phyloP scores from a whole-genome alignment of 2,329 filamentous ascomycete species.

The Tolypocladium album region DNA sequence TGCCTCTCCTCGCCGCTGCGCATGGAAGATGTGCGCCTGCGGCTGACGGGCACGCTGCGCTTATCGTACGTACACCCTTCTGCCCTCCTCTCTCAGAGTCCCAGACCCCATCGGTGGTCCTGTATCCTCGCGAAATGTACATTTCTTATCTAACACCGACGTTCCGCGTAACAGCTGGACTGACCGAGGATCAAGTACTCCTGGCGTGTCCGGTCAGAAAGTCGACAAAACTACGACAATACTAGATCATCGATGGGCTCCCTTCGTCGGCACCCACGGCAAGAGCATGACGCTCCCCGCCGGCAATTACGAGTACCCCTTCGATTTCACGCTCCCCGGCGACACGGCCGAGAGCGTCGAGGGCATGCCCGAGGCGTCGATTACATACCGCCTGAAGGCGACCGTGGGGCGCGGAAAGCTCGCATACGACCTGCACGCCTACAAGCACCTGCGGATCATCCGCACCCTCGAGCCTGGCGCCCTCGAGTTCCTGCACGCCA shows the following conservation, averaged over 20 bases:
- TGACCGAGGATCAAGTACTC: conserved; percentile 41
- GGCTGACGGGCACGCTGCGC: conserved; percentile 59
- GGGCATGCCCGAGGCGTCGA: conserved; percentile 73
- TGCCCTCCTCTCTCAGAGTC: background rate
- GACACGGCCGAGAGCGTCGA: conserved; percentile 78
- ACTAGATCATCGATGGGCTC: conserved; percentile 58
- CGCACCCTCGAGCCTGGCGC: conserved; percentile 67
- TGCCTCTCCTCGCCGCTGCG: conserved; percentile 59
- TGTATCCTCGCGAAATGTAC: background rate
- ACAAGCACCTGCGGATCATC: conserved; percentile 69
- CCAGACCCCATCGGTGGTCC: background rate
- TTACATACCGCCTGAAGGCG: conserved; percentile 86
- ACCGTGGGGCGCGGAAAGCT: conserved; percentile 81
- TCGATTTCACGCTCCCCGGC: conserved; percentile 63
- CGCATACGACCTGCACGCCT: conserved; percentile 72
- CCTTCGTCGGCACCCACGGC: conserved; percentile 49
- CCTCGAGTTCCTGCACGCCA: conserved; percentile 71
- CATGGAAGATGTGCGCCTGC: conserved; percentile 63
- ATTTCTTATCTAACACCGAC: conserved; percentile 2
- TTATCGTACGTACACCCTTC: conserved; percentile 40
- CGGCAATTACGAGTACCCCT: conserved; percentile 78
- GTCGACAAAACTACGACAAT: conserved; percentile 50
- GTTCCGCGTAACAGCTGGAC: conserved; percentile 30
- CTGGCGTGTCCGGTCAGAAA: conserved; percentile 46
- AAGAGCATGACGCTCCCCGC: conserved; percentile 51